Evolutionary conservation across 1,284 basidiomycete genomes (phyloP).

Genomic region (Coriolopsis trogii): DNA sequence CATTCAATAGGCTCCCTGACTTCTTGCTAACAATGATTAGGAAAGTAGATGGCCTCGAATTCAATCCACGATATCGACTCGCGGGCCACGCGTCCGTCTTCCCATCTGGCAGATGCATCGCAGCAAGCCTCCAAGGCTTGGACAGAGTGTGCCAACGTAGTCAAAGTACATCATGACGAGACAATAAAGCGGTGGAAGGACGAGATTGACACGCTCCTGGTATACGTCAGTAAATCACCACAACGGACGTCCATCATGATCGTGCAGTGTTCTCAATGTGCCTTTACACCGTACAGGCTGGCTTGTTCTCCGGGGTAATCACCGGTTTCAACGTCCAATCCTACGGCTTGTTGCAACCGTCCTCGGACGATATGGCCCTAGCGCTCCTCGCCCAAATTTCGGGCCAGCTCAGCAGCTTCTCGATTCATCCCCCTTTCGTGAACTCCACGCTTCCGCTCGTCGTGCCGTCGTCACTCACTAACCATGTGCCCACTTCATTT

Average conservation of each 20-base stretch:
- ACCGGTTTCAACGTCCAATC: conserved; percentile 13
- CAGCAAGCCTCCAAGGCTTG: no score
- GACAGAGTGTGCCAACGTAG: neutral
- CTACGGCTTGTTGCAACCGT: conserved; percentile 7
- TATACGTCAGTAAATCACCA: conserved; percentile 7
- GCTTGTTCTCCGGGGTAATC: conserved; percentile 14
- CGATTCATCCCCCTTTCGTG: conserved; percentile 2
- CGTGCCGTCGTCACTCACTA: neutral
- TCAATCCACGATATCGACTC: no score
- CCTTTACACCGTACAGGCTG: conserved; percentile 1
- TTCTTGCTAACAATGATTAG: no score
- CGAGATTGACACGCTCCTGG: conserved; percentile 15
- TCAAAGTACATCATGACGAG: conserved; percentile 7
- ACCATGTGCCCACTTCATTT: neutral
- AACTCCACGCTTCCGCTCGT: conserved; percentile 6
- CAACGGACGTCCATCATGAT: neutral
- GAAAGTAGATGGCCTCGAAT: no score
- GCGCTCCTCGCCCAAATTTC: conserved; percentile 6
- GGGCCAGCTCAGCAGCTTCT: conserved; percentile 6
- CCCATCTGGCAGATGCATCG: no score
- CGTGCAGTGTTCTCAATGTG: neutral
- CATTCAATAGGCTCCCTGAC: no score
- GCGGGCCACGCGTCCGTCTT: no score
- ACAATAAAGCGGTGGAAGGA: conserved; percentile 9
- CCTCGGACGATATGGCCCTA: neutral